These are phyloP conservation scores for Aspergillus affinis DNA, from an alignment of 495 filamentous ascomycete species.

Conservation along the genomic window DNA sequence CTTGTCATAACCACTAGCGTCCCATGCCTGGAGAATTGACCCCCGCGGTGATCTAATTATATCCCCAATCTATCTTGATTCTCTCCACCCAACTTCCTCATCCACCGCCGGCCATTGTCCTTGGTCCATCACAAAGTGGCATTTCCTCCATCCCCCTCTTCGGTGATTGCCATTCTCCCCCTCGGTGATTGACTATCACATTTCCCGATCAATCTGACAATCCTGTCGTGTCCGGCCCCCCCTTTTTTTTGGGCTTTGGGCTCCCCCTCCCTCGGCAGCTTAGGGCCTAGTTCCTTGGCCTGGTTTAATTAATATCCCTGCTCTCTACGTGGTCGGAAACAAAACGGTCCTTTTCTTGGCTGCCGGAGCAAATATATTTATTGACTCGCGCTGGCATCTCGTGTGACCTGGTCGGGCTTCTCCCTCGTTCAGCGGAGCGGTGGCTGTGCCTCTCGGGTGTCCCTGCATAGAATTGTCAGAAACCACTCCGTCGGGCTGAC, in stretches of 20 bases:
- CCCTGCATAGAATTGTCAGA: background rate
- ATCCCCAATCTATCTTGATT: conserved; percentile 25
- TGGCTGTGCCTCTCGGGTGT: background rate
- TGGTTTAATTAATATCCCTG: conserved; percentile 1
- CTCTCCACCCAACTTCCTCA: conserved; percentile 16
- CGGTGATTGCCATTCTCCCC: no score
- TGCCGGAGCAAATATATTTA: conserved; percentile 2
- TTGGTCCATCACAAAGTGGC: conserved; percentile 13
- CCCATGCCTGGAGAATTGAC: conserved; percentile 4
- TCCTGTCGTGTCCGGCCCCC: background rate
- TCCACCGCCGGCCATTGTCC: conserved; percentile 13
- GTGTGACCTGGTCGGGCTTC: conserved; percentile 3
- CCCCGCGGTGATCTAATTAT: conserved; percentile 24
- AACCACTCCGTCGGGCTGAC: background rate
- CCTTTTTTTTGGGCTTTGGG: background rate
- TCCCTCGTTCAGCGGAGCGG: background rate
- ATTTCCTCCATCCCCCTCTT: background rate
- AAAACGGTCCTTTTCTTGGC: conserved; percentile 5
- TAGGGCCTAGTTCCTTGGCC: conserved; percentile 1
- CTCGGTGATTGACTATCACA: background rate
- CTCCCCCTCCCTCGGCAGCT: conserved; percentile 1
- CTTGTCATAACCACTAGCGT: conserved; percentile 8
- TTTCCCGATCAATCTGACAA: background rate
- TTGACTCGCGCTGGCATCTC: conserved; percentile 3
- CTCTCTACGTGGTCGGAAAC: background rate